Percentiles rank a stretch among this genome's conserved stretches.
Evolutionary conservation across 768 basidiomycete species (phyloP).

Genomic region (Leccinellum rugosiceps): DNA sequence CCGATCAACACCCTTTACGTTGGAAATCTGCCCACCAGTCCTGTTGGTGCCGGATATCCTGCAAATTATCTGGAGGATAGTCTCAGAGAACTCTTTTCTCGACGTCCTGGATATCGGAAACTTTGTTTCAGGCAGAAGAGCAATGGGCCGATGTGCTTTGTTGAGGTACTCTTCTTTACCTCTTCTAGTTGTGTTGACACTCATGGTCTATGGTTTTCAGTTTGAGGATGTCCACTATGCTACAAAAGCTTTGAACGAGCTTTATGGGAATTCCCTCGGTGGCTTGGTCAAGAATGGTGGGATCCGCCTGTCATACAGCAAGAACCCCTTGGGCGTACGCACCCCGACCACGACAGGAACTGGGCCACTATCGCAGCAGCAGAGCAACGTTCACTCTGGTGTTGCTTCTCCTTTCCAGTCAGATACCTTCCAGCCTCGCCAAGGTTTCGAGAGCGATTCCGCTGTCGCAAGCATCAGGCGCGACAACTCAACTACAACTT

Average conservation of each 20-base stretch:
- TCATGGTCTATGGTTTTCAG: constrained; percentile 36
- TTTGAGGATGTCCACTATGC: constrained; percentile 90
- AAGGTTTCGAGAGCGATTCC: constrained; percentile 28
- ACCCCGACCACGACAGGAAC: constrained; percentile 60
- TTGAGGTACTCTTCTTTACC: constrained; percentile 62
- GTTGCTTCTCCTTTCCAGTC: constrained; percentile 27
- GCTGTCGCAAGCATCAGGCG: constrained; percentile 18
- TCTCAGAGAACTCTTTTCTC: constrained; percentile 76
- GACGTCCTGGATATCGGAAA: constrained; percentile 82
- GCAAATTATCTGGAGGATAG: constrained; percentile 84
- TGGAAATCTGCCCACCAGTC: constrained; percentile 89
- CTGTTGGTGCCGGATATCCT: constrained; percentile 66
- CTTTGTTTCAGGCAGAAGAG: constrained; percentile 94
- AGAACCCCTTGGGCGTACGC: constrained; percentile 94
- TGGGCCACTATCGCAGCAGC: constrained; percentile 28
- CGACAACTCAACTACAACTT: constrained; percentile 23
- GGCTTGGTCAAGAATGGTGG: constrained; percentile 93
- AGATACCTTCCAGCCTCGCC: constrained; percentile 30
- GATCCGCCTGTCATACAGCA: constrained; percentile 96
- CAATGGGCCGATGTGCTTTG: constrained; percentile 99
- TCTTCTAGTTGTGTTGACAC: not conserved
- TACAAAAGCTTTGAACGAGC: constrained; percentile 80
- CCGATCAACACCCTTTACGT: constrained; percentile 99
- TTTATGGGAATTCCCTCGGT: constrained; percentile 88
- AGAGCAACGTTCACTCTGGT: constrained; percentile 17